These are phyloP conservation scores for Trametes elegans DNA, from an alignment of 768 basidiomycete species.

Conservation along the genomic window DNA sequence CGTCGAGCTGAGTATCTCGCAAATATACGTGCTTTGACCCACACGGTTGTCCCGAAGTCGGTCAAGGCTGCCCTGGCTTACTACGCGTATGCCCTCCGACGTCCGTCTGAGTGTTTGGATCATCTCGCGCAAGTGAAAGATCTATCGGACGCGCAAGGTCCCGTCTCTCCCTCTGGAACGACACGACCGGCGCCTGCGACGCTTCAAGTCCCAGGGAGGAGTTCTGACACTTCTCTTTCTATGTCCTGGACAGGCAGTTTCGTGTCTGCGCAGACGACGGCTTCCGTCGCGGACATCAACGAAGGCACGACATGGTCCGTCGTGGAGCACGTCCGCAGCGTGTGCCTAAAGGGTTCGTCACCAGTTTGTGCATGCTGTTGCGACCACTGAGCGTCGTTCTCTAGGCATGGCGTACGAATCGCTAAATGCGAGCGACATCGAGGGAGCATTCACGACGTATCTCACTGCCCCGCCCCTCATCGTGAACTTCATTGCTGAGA, in stretches of 20 bases:
- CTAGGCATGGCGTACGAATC: conserved; percentile 78
- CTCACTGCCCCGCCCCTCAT: conserved; percentile 54
- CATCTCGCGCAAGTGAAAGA: conserved; percentile 56
- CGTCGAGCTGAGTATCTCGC: conserved; percentile 30
- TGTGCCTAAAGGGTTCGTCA: conserved; percentile 71
- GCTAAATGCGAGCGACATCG: conserved; percentile 46
- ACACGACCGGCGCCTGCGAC: conserved; percentile 38
- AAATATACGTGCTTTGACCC: conserved; percentile 9
- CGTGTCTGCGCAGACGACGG: conserved; percentile 39
- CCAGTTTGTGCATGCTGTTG: background rate
- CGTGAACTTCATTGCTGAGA: conserved; percentile 40
- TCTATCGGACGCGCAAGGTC: conserved; percentile 51
- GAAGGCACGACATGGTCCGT: conserved; percentile 75
- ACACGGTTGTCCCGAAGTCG: conserved; percentile 43
- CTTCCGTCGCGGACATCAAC: conserved; percentile 50
- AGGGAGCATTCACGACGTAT: conserved; percentile 58
- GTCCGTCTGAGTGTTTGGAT: conserved; percentile 59
- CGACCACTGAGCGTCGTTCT: background rate
- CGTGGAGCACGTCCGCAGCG: conserved; percentile 69
- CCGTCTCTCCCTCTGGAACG: conserved; percentile 46
- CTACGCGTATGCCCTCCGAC: conserved; percentile 74
- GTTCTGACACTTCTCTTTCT: conserved; percentile 38
- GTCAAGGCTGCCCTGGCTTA: conserved; percentile 71
- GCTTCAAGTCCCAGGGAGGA: conserved; percentile 36
- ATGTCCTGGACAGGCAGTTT: conserved; percentile 53